Base-by-base conservation (phyloP, 2,329 filamentous ascomycete genomes). In the Colletotrichum camelliae region DNA sequence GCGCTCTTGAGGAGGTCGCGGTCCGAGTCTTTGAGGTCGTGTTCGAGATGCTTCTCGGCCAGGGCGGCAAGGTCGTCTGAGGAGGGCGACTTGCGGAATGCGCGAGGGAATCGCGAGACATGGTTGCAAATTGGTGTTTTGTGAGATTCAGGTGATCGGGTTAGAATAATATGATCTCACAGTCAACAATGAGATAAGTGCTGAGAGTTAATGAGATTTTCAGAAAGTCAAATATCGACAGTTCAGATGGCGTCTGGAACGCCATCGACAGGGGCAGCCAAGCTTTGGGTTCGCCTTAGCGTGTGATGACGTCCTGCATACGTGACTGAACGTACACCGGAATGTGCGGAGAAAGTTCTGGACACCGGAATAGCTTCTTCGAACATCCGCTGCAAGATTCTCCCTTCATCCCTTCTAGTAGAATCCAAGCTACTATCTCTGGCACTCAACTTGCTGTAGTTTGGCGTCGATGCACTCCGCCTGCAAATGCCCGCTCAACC, bases 1-100 rank as follows among this genome's bases (percentile, higher is more conserved):
- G 92, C 92, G 21, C 83, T 86, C 58, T 87, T 85, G 21, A 94
- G 85, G 1, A 86, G 86, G 43, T 91, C 88, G 67, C 92, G 91
- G 80, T 94, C 93, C 31, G 87, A 86, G 65, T 89, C 83, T n/a
- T 79, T 76, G 7, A 86, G 80, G 77, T 93, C 90, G 75, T 91
- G 86, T 78, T 92, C 85, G 71, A 91, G 81, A 81, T 93, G 91
- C 77, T 91, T 83, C 76, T 91, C 88, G 21, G 91, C 91, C 5
- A 93, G 87, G 66, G 84, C 84, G 58, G 83, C 82, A 18, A 93
- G 87, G 74, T 92, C 90, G 18, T 88, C 85, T 84, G 83, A 80
- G 33, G 81, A 80, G 4, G 82, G 79, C 9, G 82, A 80, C 39
- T 77, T 80, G 71, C 84, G 84, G 77, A 86, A 83, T 24, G 80